Evolutionary conservation across 208 protist genomes (phyloP).

Genomic region (Acanthamoeba sp.): DNA sequence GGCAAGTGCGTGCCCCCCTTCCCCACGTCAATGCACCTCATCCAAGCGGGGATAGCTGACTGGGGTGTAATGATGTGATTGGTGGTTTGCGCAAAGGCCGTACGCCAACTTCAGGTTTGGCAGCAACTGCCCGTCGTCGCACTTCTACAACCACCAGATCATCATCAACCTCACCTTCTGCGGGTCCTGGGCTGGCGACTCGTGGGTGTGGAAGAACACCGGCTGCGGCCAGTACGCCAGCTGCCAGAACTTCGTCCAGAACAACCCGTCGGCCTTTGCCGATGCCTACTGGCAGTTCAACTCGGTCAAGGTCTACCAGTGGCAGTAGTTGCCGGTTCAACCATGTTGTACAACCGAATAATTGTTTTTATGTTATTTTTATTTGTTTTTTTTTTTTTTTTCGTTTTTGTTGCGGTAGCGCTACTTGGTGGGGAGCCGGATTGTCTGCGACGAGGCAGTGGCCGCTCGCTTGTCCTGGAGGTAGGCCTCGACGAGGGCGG

Average conservation of each 20-base stretch:
- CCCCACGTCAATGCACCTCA: too few relatives aligned
- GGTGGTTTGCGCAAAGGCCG: neutral
- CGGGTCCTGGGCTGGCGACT: constrained; percentile 20
- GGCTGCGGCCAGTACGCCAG: constrained; percentile 24
- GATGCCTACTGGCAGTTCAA: constrained; percentile 45
- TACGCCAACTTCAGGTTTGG: constrained; percentile 28
- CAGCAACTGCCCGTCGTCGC: neutral
- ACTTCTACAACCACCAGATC: constrained; percentile 41
- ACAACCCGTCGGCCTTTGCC: constrained; percentile 11
- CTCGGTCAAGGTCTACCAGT: constrained; percentile 29
- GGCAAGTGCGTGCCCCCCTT: neutral
- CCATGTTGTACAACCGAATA: too few relatives aligned
- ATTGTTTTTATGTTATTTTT: too few relatives aligned
- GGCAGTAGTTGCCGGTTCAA: too few relatives aligned
- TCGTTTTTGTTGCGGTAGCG: too few relatives aligned
- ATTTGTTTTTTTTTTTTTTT: too few relatives aligned
- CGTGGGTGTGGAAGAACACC: constrained; percentile 51
- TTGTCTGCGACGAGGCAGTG: too few relatives aligned
- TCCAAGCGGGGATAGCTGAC: too few relatives aligned
- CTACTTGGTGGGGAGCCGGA: too few relatives aligned
- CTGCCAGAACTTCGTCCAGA: constrained; percentile 57
- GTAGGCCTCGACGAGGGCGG: neutral
- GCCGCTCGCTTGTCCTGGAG: neutral
- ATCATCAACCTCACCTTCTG: constrained; percentile 59
- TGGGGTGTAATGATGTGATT: too few relatives aligned